These are phyloP conservation scores for Nakaseomyces nivariensis DNA, from an alignment of 1,139 yeast genomes.

Conservation along the genomic window DNA sequence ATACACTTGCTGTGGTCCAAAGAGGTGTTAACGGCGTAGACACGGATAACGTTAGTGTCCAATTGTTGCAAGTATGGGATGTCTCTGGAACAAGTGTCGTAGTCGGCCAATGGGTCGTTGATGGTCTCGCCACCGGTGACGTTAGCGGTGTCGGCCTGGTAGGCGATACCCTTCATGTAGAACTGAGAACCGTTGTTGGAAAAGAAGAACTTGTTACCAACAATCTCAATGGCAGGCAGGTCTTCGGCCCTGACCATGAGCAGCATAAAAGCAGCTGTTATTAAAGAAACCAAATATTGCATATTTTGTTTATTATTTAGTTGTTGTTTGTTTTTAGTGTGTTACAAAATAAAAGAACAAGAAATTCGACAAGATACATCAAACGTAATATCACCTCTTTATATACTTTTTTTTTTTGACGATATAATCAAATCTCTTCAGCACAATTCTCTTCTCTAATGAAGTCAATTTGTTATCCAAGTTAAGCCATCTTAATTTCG, in stretches of 20 bases:
- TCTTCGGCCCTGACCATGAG: conserved; percentile 32
- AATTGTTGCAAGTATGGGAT: conserved; percentile 52
- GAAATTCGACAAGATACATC: no score
- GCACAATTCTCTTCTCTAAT: no score
- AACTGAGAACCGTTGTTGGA: conserved; percentile 68
- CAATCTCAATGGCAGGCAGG: conserved; percentile 40
- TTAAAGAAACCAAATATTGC: conserved; percentile 2
- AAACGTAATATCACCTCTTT: no score
- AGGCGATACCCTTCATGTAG: conserved; percentile 67
- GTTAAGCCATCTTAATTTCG: no score
- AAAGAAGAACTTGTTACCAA: conserved; percentile 65
- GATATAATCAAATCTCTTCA: no score
- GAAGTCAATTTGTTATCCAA: no score
- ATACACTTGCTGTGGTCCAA: conserved; percentile 61
- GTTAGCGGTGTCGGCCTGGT: conserved; percentile 61
- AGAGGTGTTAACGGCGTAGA: conserved; percentile 62
- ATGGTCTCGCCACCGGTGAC: conserved; percentile 39
- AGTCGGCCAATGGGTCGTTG: conserved; percentile 67
- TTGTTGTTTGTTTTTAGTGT: background rate
- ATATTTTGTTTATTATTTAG: background rate
- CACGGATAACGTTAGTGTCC: conserved; percentile 60
- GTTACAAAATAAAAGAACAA: no score
- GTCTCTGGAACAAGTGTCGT: conserved; percentile 63
- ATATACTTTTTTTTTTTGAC: no score
- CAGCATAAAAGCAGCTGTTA: conserved; percentile 25